Evolutionary conservation across 2,329 filamentous ascomycete species (phyloP).

Genomic region (Colletotrichum lindemuthianum): DNA sequence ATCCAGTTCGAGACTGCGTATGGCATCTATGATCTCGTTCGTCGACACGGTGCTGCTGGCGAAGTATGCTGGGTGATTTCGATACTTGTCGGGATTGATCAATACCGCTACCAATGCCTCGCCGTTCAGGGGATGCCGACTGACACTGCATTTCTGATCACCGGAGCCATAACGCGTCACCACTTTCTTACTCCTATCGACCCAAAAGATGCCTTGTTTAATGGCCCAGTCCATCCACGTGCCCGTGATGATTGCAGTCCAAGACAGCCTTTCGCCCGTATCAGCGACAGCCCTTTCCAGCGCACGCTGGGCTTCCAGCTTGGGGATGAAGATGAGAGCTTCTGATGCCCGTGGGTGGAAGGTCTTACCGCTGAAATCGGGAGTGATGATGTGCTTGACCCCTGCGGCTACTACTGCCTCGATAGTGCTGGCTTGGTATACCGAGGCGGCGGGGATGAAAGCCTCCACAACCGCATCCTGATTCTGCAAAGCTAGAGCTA

Average conservation of each 20-base stretch:
- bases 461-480: slow-evolving; percentile 48
- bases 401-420: slow-evolving; percentile 36
- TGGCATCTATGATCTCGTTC: slow-evolving; percentile 17
- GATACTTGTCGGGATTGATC: slow-evolving; percentile 1
- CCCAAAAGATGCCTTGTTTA: slow-evolving; percentile 37
- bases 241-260: slow-evolving; percentile 39
- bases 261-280: slow-evolving; percentile 22
- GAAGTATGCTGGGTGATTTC: slow-evolving; percentile 17
- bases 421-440: slow-evolving; percentile 36
- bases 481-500: slow-evolving; percentile 41
- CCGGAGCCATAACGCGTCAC: slow-evolving; percentile 34
- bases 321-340: slow-evolving; percentile 32
- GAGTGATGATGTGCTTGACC: slow-evolving; percentile 37
- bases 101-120: slow-evolving; percentile 32
- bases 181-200: slow-evolving; percentile 21
- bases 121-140: slow-evolving; percentile 20
- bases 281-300: slow-evolving; percentile 30
- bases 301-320: slow-evolving; percentile 39
- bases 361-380: slow-evolving; percentile 39
- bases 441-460: slow-evolving; percentile 39
- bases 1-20: neutral
- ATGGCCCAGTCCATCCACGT: slow-evolving; percentile 40
- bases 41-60: slow-evolving; percentile 28
- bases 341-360: slow-evolving; percentile 35
- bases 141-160: slow-evolving; percentile 23